phyloP scores from a whole-genome alignment of 1,284 basidiomycete genomes.

The Coniferiporia weirii region DNA sequence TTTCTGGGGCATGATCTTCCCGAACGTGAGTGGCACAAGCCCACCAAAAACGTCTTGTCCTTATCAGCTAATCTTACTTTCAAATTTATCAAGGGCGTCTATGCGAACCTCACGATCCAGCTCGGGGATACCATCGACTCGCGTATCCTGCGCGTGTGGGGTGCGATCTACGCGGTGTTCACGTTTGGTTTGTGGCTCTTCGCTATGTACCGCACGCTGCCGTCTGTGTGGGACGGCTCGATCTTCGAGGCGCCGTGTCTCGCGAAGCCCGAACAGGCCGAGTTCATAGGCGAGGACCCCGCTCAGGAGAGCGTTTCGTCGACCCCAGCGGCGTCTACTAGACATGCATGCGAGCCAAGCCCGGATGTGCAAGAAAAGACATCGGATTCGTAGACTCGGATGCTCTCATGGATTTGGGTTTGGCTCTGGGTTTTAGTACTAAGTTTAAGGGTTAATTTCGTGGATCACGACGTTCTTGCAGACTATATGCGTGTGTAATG shows the following conservation, averaged over 20 bases:
- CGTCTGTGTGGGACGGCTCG: constrained; percentile 32
- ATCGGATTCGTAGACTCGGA: not conserved
- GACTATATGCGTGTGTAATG: not conserved
- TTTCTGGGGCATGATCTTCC: constrained; percentile 59
- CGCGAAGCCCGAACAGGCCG: constrained; percentile 24
- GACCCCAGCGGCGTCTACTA: not conserved
- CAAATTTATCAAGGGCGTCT: constrained; percentile 42
- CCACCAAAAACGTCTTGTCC: not conserved
- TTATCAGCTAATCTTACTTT: not conserved
- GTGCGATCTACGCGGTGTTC: constrained; percentile 46
- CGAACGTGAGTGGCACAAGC: constrained; percentile 40
- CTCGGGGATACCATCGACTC: constrained; percentile 48
- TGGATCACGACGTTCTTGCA: not conserved
- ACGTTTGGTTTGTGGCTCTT: constrained; percentile 55
- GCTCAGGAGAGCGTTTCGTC: not conserved
- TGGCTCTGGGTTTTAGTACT: not conserved
- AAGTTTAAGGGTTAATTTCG: not conserved
- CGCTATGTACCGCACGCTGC: constrained; percentile 40
- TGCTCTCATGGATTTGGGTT: not conserved
- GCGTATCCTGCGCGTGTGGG: constrained; percentile 48
- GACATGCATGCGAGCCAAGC: not conserved
- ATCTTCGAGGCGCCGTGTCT: constrained; percentile 43
- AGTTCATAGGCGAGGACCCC: constrained; percentile 19
- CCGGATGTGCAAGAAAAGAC: not conserved
- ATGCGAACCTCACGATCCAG: constrained; percentile 56